These are phyloP conservation scores for Cinnamomum chago DNA, from an alignment of 164 flowering plant species.

Conservation along the genomic window DNA sequence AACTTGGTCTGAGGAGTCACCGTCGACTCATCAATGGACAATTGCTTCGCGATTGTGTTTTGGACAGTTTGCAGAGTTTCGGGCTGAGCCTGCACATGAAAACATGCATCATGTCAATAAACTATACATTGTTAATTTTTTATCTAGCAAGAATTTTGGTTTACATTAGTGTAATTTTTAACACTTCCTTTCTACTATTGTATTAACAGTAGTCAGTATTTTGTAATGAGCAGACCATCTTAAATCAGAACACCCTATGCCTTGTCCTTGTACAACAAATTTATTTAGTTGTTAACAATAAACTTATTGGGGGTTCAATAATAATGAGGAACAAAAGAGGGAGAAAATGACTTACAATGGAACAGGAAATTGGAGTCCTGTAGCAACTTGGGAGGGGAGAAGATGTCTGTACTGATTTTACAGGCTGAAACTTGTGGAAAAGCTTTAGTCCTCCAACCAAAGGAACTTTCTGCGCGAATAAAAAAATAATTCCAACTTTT, in stretches of 20 bases:
- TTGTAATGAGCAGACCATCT: background rate
- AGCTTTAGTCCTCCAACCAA: constrained; percentile 21
- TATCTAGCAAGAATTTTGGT: background rate
- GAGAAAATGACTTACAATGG: constrained; percentile 22
- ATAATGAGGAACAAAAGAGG: background rate
- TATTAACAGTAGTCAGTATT: background rate
- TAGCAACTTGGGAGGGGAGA: constrained; percentile 15
- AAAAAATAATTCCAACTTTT: background rate
- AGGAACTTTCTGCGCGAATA: constrained; percentile 22
- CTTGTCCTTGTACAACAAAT: background rate
- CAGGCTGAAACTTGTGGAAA: constrained; percentile 16
- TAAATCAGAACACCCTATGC: background rate
- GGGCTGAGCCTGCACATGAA: constrained; percentile 37
- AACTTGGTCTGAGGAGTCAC: constrained; percentile 54
- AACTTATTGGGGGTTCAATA: too few relatives aligned
- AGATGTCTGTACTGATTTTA: constrained; percentile 18
- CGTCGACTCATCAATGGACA: constrained; percentile 40
- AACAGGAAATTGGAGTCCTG: constrained; percentile 34
- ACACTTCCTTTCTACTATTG: background rate
- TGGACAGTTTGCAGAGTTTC: constrained; percentile 50
- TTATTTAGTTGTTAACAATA: too few relatives aligned
- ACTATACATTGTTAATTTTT: background rate
- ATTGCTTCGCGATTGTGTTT: constrained; percentile 50
- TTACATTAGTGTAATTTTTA: background rate
- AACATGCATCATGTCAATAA: background rate